Evolutionary conservation across 306 rosid genomes (phyloP).

Genomic region (Corylus heterophylla): DNA sequence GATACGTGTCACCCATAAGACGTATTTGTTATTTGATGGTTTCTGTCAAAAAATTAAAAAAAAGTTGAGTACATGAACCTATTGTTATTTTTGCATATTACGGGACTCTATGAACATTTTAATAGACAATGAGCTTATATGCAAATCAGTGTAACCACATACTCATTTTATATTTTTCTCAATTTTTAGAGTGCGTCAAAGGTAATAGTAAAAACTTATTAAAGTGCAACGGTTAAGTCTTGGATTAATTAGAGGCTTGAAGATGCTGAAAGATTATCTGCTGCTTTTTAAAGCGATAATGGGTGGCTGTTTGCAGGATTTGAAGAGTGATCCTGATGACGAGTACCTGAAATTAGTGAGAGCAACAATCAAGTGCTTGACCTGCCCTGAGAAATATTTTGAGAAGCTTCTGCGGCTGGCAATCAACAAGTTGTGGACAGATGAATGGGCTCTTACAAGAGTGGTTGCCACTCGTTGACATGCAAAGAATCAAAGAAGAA

Average conservation of each 20-base stretch:
- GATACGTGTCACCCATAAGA: no score
- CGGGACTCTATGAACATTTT: no score
- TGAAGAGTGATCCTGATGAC: slow-evolving; percentile 61
- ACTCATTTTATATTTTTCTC: no score
- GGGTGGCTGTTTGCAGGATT: slow-evolving; percentile 55
- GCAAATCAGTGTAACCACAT: no score
- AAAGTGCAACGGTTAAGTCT: no score
- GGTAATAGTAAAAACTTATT: not conserved
- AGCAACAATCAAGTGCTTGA: slow-evolving; percentile 61
- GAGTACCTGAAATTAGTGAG: slow-evolving; percentile 73
- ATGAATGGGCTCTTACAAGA: slow-evolving; percentile 78
- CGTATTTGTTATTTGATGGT: no score
- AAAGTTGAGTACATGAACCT: no score
- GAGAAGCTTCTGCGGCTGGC: slow-evolving; percentile 61
- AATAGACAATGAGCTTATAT: no score
- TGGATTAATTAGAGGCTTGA: not conserved
- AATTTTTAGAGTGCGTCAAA: not conserved
- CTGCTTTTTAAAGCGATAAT: slow-evolving; percentile 23
- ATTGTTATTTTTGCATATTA: no score
- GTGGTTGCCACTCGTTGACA: slow-evolving; percentile 72
- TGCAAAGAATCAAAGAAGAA: slow-evolving; percentile 74
- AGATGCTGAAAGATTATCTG: not conserved
- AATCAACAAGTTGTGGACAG: slow-evolving; percentile 75
- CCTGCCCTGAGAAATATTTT: slow-evolving; percentile 71
- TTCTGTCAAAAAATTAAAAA: no score